Evolutionary conservation across 1,284 basidiomycete species (phyloP), one percentile per base, ranked within the genome.

Genomic region (Ustilago curta): DNA sequence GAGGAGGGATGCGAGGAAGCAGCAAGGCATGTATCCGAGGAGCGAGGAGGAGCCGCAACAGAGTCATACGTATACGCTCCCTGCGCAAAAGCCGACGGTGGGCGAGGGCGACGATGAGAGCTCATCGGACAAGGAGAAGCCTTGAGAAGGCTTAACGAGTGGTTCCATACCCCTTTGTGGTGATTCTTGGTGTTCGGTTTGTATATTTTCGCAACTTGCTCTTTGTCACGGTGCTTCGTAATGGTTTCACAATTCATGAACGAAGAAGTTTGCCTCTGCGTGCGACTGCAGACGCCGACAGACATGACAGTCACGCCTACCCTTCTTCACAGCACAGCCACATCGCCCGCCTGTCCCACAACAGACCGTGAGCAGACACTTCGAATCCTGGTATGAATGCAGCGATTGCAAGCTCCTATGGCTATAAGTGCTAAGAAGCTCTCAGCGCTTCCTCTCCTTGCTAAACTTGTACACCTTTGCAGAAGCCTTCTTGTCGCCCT

Each of bases 381-480:
- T 37, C 35, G 12, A 37, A 8, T 3, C 4, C 16, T 37, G 35
- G 12, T 16, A 45, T 45, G 2, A 14, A 27, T 25, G 25, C 21
- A 23, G 21, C 14, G 44, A 7, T 47, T 16, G 14, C 25, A 14
- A 47, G 21, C 21, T 27, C 23, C 11, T 16, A 48, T 29, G 1
- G 45, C 12, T 18, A 9, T 18, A 31, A 4, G 14, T 8, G 2
- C n/a, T 12, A 12, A 16, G 31, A 5, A 37, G 19, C 47, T 23
- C 25, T 45, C 52, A 80, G 4, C 69, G 66, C 63, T 78, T 78
- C 52, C 79, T 56, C 67, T 81, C 74, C 56, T 67, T 77, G n/a
- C 77, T 73, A 56, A 77, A 81, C 52, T 64, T 74, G 40, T 69
- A 81, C n/a, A 70, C 32, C 56, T 52, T 74, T 44, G 14, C 35